phyloP scores from a whole-genome alignment of 2,329 filamentous ascomycete species.

The Arthrobotrys pseudoclavata region DNA sequence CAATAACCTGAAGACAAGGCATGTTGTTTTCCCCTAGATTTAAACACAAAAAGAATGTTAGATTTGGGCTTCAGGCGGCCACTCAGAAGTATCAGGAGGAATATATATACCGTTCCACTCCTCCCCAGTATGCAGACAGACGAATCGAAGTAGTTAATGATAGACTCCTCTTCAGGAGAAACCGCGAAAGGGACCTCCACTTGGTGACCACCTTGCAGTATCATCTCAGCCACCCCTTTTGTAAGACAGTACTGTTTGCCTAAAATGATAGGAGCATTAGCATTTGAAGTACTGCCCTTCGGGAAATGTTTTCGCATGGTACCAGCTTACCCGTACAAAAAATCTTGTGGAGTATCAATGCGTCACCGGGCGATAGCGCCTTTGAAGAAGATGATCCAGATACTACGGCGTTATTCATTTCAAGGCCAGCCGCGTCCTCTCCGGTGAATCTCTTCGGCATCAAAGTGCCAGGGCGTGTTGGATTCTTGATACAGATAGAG shows the following conservation, averaged over 20 bases:
- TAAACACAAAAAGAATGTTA: not conserved
- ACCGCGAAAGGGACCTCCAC: constrained; percentile 25
- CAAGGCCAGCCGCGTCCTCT: constrained; percentile 7
- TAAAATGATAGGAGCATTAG: constrained; percentile 6
- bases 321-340: constrained; percentile 23
- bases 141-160: constrained; percentile 36
- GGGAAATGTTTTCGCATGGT: no score
- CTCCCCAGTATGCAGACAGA: constrained; percentile 36
- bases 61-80: not conserved
- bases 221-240: constrained; percentile 30
- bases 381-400: not conserved
- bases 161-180: constrained; percentile 33
- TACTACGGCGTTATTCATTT: not conserved
- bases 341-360: constrained; percentile 27
- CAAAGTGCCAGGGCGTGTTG: not conserved
- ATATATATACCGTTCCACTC: constrained; percentile 27
- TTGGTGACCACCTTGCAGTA: constrained; percentile 28
- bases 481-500: not conserved
- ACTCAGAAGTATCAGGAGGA: no score
- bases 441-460: constrained; percentile 12
- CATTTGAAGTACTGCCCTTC: not conserved
- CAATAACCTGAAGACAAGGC: constrained; percentile 29
- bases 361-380: constrained; percentile 2
- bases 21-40: constrained; percentile 37
- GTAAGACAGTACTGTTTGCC: constrained; percentile 33